Percentiles rank a stretch among this genome's conserved stretches.
phyloP scores from a whole-genome alignment of 1,139 yeast species.

The Yamadazyma siamensis region DNA sequence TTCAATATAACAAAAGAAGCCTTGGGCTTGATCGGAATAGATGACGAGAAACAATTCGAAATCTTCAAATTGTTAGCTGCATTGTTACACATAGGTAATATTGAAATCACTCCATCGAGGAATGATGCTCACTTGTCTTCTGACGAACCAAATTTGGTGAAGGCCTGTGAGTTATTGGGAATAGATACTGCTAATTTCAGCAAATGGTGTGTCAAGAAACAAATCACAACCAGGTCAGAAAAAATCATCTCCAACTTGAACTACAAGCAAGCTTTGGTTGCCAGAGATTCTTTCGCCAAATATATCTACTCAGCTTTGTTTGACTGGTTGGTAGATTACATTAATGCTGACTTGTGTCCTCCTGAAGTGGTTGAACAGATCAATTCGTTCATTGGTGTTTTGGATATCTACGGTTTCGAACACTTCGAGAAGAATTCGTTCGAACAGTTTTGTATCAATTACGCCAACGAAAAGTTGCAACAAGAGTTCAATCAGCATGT shows the following conservation, averaged over 20 bases:
- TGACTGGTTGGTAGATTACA: conserved; percentile 89
- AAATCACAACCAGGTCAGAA: conserved; percentile 89
- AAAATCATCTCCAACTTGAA: conserved; percentile 82
- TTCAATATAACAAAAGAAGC: conserved; percentile 75
- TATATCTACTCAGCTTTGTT: conserved; percentile 88
- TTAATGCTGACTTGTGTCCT: conserved; percentile 79
- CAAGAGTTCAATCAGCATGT: conserved; percentile 98
- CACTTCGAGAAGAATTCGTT: conserved; percentile 92
- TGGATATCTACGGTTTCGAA: conserved; percentile 97
- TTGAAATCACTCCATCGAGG: conserved; percentile 81
- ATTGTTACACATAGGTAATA: conserved; percentile 88
- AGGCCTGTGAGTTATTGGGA: conserved; percentile 85
- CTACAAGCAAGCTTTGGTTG: conserved; percentile 83
- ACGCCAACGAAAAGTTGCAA: conserved; percentile 95
- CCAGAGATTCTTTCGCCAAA: conserved; percentile 94
- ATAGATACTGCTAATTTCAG: conserved; percentile 72
- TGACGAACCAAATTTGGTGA: conserved; percentile 80
- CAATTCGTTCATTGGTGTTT: conserved; percentile 85
- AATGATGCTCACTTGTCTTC: conserved; percentile 78
- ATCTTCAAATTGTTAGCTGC: conserved; percentile 85
- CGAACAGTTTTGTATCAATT: conserved; percentile 96
- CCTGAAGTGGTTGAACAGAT: conserved; percentile 59
- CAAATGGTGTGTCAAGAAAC: conserved; percentile 93
- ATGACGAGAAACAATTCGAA: conserved; percentile 53
- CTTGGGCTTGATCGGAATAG: conserved; percentile 73